Conservation (phyloP, 2,329 filamentous ascomycete genomes). For the Pestalotiopsis sp. region DNA sequence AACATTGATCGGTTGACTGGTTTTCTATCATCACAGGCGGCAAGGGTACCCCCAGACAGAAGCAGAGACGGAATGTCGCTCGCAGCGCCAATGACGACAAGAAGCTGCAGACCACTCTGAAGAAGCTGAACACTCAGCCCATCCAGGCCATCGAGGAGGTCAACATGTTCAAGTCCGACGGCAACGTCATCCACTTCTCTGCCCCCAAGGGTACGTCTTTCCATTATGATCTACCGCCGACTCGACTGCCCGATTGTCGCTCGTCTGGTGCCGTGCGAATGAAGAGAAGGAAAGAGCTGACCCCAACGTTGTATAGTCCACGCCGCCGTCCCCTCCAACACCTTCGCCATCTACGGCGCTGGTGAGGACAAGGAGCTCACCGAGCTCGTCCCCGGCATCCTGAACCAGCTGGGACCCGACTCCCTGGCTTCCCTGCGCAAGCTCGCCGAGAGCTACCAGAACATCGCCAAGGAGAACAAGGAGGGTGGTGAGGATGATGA, state of each 20-base stretch:
- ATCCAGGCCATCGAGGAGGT: conserved; percentile 99
- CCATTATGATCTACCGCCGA: no score
- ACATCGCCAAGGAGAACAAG: conserved; percentile 92
- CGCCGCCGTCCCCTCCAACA: conserved; percentile 96
- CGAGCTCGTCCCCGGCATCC: conserved; percentile 97
- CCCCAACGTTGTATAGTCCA: conserved; percentile 65
- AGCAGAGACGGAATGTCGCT: conserved; percentile 97
- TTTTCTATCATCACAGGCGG: conserved; percentile 53
- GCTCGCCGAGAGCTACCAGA: conserved; percentile 99
- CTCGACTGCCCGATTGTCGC: conserved; percentile 73
- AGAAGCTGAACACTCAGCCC: conserved; percentile 99
- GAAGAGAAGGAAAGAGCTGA: background rate
- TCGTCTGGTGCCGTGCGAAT: background rate
- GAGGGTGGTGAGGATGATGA: conserved; percentile 80
- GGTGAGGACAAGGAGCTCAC: conserved; percentile 99
- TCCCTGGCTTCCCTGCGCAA: conserved; percentile 96
- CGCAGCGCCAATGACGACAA: conserved; percentile 95
- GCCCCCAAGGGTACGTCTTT: conserved; percentile 84
- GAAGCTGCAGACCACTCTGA: conserved; percentile 95
- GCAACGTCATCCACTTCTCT: conserved; percentile 99
- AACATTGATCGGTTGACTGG: background rate
- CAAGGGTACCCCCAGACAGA: conserved; percentile 97
- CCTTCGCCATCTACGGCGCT: conserved; percentile 98
- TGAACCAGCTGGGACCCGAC: conserved; percentile 99
- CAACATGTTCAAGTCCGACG: conserved; percentile 99